Evolutionary conservation across 768 basidiomycete genomes (phyloP).

Genomic region (Leccinum arenicola): DNA sequence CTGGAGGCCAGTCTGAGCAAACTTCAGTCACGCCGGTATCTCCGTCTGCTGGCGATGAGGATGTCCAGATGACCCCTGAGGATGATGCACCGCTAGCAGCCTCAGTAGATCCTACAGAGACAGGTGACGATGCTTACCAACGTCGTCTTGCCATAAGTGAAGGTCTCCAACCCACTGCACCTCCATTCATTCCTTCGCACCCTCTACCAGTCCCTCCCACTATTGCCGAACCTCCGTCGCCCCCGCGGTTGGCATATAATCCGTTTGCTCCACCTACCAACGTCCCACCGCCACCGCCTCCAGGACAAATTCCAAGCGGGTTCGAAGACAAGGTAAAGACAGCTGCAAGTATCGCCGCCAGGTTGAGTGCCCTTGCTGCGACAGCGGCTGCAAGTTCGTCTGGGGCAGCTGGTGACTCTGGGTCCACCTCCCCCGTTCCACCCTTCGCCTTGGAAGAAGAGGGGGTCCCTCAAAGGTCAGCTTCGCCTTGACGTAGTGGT

Average conservation of each 20-base stretch:
- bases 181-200: conserved; percentile 26
- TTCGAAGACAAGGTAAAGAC: conserved; percentile 71
- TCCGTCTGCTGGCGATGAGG: conserved; percentile 16
- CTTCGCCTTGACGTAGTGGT: background rate
- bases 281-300: conserved; percentile 61
- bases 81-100: conserved; percentile 3
- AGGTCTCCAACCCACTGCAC: conserved; percentile 29
- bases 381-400: conserved; percentile 18
- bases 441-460: conserved; percentile 34
- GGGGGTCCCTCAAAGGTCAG: conserved; percentile 16
- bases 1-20: conserved; percentile 21
- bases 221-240: conserved; percentile 35
- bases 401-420: conserved; percentile 26
- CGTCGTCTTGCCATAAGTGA: conserved; percentile 59
- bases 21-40: conserved; percentile 24
- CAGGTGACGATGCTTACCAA: conserved; percentile 70
- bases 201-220: conserved; percentile 22
- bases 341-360: conserved; percentile 82
- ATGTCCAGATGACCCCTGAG: conserved; percentile 15
- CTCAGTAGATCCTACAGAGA: conserved; percentile 31
- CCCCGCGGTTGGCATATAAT: conserved; percentile 61
- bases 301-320: conserved; percentile 39
- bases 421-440: conserved; percentile 24
- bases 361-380: conserved; percentile 55
- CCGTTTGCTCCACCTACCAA: conserved; percentile 65